A percentile compares a stretch with the other conserved stretches of the same genome.
These are phyloP conservation scores for Calonectria honghensis DNA, from an alignment of 2,329 filamentous ascomycete genomes.

Conservation along the genomic window DNA sequence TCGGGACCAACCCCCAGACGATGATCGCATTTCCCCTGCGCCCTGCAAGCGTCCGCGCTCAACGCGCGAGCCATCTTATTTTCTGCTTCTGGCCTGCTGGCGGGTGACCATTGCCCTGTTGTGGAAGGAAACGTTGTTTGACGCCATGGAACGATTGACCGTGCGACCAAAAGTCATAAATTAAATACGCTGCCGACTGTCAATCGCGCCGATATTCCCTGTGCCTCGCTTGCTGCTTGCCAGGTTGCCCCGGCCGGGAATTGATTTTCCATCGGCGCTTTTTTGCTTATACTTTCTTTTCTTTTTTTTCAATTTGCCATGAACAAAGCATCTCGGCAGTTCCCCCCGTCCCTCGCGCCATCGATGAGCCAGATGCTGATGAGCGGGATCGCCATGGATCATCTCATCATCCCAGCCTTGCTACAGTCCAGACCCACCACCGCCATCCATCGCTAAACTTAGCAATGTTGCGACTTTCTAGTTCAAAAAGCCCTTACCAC, in stretches of 20 bases:
- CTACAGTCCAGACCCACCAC: neutral
- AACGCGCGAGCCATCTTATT: conserved; percentile 2
- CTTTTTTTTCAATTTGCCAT: neutral
- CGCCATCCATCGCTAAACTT: neutral
- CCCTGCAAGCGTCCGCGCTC: neutral
- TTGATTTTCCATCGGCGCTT: neutral
- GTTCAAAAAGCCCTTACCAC: conserved; percentile 44
- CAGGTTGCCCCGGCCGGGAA: neutral
- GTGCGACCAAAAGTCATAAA: conserved; percentile 5
- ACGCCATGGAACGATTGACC: neutral
- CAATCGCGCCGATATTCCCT: neutral
- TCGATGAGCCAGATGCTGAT: neutral
- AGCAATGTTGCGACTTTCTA: conserved; percentile 1
- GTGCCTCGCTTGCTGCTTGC: neutral
- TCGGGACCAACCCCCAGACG: conserved; percentile 10
- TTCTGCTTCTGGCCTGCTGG: neutral
- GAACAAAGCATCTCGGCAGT: neutral
- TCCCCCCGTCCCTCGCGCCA: neutral
- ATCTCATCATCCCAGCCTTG: neutral
- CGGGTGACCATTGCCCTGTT: neutral
- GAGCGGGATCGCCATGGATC: neutral
- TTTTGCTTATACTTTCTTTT: neutral
- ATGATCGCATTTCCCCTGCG: conserved; percentile 17
- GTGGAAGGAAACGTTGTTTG: neutral
- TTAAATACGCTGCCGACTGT: neutral